These are phyloP conservation scores for Exophiala oligosperma DNA, from an alignment of 2,329 filamentous ascomycete species.

Conservation along the genomic window DNA sequence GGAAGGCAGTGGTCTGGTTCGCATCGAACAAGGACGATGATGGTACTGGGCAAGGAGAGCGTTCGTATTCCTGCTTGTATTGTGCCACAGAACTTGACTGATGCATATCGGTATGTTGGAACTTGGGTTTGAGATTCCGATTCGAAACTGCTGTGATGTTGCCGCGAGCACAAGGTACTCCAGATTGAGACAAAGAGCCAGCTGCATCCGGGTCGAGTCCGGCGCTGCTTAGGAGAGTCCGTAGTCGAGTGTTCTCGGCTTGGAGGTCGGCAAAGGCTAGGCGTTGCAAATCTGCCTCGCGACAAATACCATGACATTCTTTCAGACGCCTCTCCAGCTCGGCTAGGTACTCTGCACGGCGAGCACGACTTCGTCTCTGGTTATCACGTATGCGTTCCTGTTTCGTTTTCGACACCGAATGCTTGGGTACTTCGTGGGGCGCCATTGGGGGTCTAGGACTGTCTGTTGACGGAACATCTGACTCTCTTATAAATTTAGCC, in stretches of 20 bases:
- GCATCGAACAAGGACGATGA: not conserved
- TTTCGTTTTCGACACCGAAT: constrained; percentile 16
- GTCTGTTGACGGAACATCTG: too few species aligned
- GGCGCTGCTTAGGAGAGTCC: constrained; percentile 15
- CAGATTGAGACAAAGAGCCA: constrained; percentile 8
- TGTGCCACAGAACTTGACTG: not conserved
- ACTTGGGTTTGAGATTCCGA: constrained; percentile 16
- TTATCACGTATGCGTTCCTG: constrained; percentile 31
- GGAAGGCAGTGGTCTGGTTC: not conserved
- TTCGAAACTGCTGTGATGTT: not conserved
- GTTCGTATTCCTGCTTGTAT: not conserved
- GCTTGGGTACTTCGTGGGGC: constrained; percentile 5
- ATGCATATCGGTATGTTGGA: not conserved
- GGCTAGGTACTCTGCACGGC: constrained; percentile 27
- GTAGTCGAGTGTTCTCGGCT: constrained; percentile 22
- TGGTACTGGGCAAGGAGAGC: not conserved
- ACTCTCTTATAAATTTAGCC: too few species aligned
- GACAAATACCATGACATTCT: constrained; percentile 22
- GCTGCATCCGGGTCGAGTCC: constrained; percentile 21
- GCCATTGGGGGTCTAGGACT: constrained; percentile 8
- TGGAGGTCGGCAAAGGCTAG: constrained; percentile 18
- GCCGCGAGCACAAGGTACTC: not conserved
- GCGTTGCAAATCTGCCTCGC: constrained; percentile 23
- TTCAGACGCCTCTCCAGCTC: constrained; percentile 27
- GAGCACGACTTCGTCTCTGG: constrained; percentile 29